Base-by-base conservation (phyloP, 2,329 filamentous ascomycete species). In the Aspergillus cejpii region DNA sequence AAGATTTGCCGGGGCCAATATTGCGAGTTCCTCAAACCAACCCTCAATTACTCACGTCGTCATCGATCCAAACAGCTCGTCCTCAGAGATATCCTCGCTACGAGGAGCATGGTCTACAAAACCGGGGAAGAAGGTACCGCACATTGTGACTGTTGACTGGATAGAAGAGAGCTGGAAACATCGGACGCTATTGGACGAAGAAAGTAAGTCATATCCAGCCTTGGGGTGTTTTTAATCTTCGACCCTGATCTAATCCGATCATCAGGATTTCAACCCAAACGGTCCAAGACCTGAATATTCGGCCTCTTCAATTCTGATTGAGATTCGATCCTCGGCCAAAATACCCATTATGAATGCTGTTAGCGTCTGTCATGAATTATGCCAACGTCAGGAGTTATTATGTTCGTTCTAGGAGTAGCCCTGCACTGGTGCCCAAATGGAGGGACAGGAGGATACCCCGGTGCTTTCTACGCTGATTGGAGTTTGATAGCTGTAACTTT, bases 121-220 rank as follows among this genome's bases (percentile, higher is more conserved):
- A 7, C 46, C 56, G 17, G 63, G 75, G 41, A 64, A 60, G 5
- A 68, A 60, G 37, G 66, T 89, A 27, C 87, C 90, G 0, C 74
- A 87, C 51, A 67, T 91, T 5, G 84, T 96, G 2, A 77, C 70
- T 0, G 63, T 74, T 7, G 71, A 73, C 11, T 98, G 92, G 92
- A 68, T 96, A 0, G 76, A 83, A 40, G 81, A 85, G 41, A 87
- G 86, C 57, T 95, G 90, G 88, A 74, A 73, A 47, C 87, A 91
- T 62, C 76, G 74, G 51, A 94, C 88, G 1, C 59, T 85, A 49
- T 63, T 96, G 37, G 87, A 94, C 53, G 91, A 96, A 68, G 87
- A 91, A 57, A 67, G 70, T 70, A 57, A 51, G 64, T 56, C 27
- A 28, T 29, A 31, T n/a, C n/a, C n/a, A n/a, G n/a, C n/a, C n/a